phyloP scores from a whole-genome alignment of 2,329 filamentous ascomycete species.

The Penicillium brasilianum region DNA sequence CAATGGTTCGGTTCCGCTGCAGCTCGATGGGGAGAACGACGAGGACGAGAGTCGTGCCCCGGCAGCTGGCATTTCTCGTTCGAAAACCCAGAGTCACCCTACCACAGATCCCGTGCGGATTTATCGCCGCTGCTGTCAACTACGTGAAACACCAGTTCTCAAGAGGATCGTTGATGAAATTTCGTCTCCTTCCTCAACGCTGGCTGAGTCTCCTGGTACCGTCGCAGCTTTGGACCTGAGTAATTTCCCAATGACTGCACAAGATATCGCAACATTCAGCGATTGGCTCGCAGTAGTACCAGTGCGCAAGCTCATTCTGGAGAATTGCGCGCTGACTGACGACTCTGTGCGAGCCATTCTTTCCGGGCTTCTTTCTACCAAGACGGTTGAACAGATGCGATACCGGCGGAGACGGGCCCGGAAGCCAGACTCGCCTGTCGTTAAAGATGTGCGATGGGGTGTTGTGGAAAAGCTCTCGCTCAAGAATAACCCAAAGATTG shows the following conservation, averaged over 20 bases:
- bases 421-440: slow-evolving; percentile 40
- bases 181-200: slow-evolving; percentile 68
- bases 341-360: slow-evolving; percentile 86
- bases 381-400: slow-evolving; percentile 64
- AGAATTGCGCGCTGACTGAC: slow-evolving; percentile 85
- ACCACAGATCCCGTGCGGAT: slow-evolving; percentile 92
- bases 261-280: slow-evolving; percentile 83
- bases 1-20: slow-evolving; percentile 84
- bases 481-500: slow-evolving; percentile 86
- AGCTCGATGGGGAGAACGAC: slow-evolving; percentile 73
- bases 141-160: slow-evolving; percentile 88
- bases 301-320: slow-evolving; percentile 81
- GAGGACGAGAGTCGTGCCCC: slow-evolving; percentile 58
- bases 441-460: slow-evolving; percentile 55
- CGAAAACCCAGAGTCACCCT: slow-evolving; percentile 68
- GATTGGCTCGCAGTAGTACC: slow-evolving; percentile 95
- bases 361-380: slow-evolving; percentile 81
- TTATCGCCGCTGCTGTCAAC: slow-evolving; percentile 90
- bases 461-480: slow-evolving; percentile 85
- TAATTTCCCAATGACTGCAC: slow-evolving; percentile 79
- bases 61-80: slow-evolving; percentile 41
- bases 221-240: slow-evolving; percentile 83
- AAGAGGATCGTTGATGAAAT: slow-evolving; percentile 93
- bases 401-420: slow-evolving; percentile 52
- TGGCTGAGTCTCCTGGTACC: slow-evolving; percentile 69